Evolutionary conservation across 1,139 yeast genomes (phyloP).

Genomic region (Geotrichum aggregatum): DNA sequence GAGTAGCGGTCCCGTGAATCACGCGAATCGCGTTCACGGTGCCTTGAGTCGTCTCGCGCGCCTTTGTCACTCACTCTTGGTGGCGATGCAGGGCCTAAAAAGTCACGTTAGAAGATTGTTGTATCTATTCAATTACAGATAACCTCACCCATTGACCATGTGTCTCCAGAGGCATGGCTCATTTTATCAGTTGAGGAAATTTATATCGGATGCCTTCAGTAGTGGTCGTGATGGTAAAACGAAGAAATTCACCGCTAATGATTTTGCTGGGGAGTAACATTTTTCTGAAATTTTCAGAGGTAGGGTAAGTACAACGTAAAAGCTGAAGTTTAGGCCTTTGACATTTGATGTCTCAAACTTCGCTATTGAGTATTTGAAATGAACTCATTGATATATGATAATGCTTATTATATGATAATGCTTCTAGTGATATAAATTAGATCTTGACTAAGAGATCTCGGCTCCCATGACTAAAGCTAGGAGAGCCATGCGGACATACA

Average conservation of each 20-base stretch:
- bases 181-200: not conserved
- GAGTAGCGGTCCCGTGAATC: slow-evolving; percentile 1
- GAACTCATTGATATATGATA: too few relatives aligned
- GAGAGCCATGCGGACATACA: slow-evolving; percentile 97
- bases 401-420: not conserved
- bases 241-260: not conserved
- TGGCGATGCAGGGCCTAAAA: slow-evolving; percentile 7
- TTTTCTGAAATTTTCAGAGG: not conserved
- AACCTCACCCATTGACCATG: slow-evolving; percentile 6
- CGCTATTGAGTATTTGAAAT: too few relatives aligned
- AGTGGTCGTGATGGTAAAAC: not conserved
- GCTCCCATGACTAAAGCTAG: slow-evolving; percentile 95
- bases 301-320: slow-evolving; percentile 7
- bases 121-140: not conserved
- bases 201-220: not conserved
- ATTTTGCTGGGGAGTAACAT: not conserved
- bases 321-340: too few relatives aligned
- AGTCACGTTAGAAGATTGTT: not conserved
- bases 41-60: slow-evolving; percentile 3
- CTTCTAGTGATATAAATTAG: not conserved
- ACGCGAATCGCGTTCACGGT: slow-evolving; percentile 5
- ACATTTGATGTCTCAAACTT: too few relatives aligned
- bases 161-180: slow-evolving; percentile 6
- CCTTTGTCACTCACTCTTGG: slow-evolving; percentile 1
- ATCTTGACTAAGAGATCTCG: slow-evolving; percentile 21